Base-by-base conservation (phyloP, 352 stramenopile species). In the Pythium aquatile region DNA sequence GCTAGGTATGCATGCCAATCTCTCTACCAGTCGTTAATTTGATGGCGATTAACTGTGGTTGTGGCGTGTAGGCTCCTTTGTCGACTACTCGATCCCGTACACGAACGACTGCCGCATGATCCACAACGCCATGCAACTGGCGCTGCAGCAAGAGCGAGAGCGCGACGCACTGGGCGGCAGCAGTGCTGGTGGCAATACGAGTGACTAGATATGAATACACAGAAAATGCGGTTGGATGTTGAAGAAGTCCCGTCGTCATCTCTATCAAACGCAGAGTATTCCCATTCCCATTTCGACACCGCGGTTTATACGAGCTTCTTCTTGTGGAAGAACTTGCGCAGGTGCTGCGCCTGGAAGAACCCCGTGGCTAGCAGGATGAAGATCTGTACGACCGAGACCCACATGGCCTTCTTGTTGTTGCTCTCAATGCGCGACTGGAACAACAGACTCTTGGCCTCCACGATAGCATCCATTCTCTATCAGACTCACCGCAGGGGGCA, bases 41-140 rank as follows among this genome's bases (percentile, higher is more conserved):
- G 20, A 24, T 24, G 20, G 20, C 20, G 13, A 35, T 11, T 14
- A 33, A 7, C 10, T 33, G 10, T 20, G 20, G 1, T 30, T 67
- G 29, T 39, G 52, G 10, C 20, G 20, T 56, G 39, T 52, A 93
- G 85, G 85, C 13, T 94, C 85, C 20, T 94, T 94, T 46, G 77
- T 94, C 49, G 85, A 94, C 69, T 94, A 94, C 67, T 92, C 85
- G 63, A 76, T 90, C 46, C 85, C 85, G 55, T 94, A 94, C 74
- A 92, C 83, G 26, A 79, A 78, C 47, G 83, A 92, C 75, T 92
- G 83, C 65, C 76, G 83, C 2, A 78, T 87, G 63, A 92, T 92
- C 65, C 81, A 89, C 66, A 92, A 92, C 58, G 77, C 83, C 37
- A 75, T 92, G 72, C 78, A 89, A 53, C 66, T 92, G 35, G 79